These are phyloP conservation scores for Nakazawaea holstii DNA, from an alignment of 805 yeast genomes.

Conservation along the genomic window DNA sequence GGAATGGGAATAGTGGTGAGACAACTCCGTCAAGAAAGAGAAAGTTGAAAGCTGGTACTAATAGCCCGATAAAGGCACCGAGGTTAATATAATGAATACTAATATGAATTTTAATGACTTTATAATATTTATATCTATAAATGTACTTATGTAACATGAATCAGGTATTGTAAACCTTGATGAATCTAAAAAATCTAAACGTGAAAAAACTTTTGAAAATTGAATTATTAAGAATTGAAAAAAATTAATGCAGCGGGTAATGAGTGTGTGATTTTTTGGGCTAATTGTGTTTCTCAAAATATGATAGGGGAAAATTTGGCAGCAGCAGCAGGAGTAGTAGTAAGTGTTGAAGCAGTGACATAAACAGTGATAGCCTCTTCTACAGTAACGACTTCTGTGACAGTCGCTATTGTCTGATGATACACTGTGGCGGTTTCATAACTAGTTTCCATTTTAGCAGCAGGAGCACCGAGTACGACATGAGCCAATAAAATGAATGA, in stretches of 20 bases:
- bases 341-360: constrained; percentile 1
- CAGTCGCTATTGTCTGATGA: background rate
- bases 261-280: too few species aligned
- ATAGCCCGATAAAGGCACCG: constrained; percentile 9
- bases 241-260: too few species aligned
- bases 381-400: background rate
- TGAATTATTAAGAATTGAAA: too few species aligned
- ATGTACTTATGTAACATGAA: background rate
- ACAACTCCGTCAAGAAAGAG: constrained; percentile 3
- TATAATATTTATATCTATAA: too few species aligned
- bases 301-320: too few species aligned
- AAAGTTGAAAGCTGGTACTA: constrained; percentile 7
- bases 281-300: too few species aligned
- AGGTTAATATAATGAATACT: background rate
- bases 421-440: background rate
- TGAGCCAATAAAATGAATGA: background rate
- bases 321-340: background rate
- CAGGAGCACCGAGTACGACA: constrained; percentile 2
- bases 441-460: constrained; percentile 1
- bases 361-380: constrained; percentile 2
- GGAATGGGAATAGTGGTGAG: background rate
- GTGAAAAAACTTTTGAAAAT: too few species aligned
- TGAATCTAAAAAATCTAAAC: too few species aligned
- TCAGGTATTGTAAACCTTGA: too few species aligned
- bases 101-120: too few species aligned